phyloP scores from a whole-genome alignment of 345 rosid species.

The Salix purpurea region DNA sequence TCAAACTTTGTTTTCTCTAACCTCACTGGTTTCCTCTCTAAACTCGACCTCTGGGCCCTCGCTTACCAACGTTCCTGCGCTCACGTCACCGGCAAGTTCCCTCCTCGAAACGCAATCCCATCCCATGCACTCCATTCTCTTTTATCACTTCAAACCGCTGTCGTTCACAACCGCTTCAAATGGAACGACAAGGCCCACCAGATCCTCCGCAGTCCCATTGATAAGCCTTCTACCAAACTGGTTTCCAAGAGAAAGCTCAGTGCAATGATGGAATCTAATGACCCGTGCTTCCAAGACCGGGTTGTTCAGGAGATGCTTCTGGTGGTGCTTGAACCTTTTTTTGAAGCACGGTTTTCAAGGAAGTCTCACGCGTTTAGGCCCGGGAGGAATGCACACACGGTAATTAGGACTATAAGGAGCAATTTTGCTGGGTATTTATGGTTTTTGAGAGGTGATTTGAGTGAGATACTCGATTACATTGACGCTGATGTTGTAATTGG shows the following conservation, averaged over 20 bases:
- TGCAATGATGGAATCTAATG: conserved; percentile 41
- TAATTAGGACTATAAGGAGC: conserved; percentile 78
- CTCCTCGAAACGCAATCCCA: conserved; percentile 81
- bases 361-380: conserved; percentile 83
- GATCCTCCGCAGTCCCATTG: conserved; percentile 64
- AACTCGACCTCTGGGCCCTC: conserved; percentile 86
- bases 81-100: conserved; percentile 74
- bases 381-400: conserved; percentile 86
- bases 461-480: conserved; percentile 50
- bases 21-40: conserved; percentile 80
- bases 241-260: conserved; percentile 58
- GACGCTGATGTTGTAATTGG: conserved; percentile 49
- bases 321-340: conserved; percentile 80
- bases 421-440: conserved; percentile 90
- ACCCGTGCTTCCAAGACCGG: conserved; percentile 80
- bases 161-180: conserved; percentile 49
- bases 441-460: conserved; percentile 78
- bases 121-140: conserved; percentile 58
- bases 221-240: conserved; percentile 32
- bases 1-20: conserved; percentile 48
- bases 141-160: conserved; percentile 64
- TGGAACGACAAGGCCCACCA: conserved; percentile 75
- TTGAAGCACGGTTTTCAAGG: conserved; percentile 68
- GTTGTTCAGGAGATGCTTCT: conserved; percentile 83
- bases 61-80: conserved; percentile 89